Base-by-base conservation (phyloP, 2,329 filamentous ascomycete species). In the Ambrosiella cleistominuta region DNA sequence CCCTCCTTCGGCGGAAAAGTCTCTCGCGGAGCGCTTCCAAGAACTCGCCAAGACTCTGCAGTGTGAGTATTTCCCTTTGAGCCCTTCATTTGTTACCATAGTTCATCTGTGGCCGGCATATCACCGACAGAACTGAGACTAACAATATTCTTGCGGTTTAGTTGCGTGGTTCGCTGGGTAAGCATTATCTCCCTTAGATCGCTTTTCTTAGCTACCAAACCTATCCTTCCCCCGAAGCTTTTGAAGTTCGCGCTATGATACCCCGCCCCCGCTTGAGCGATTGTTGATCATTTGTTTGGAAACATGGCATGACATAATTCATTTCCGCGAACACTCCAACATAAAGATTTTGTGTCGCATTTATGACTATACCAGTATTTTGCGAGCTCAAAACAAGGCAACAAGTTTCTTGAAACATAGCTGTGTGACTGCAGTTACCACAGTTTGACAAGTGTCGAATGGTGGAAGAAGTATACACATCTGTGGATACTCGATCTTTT, bases 21-120 rank as follows among this genome's bases (percentile, higher is more conserved):
- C 88, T 69, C 75, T 93, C 66, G 72, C 75, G 67, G 82, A 93
- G 74, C 80, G 89, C 68, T 74, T 95, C 61, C 72, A 88, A 66
- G 76, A 80, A 65, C 78, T 97, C 64, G 89, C 85, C 64, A 83
- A 95, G 71, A 97, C 90, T 51, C 77, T 97, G 64, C 93, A 97
- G 76, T 98, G 91, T 85, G 81, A 70, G 74, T 81, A 27, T 27
- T 69, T 40, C 37, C 38, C 52, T 15, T 39, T 15, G 36, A 38
- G 36, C 47, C 47, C 36, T 37, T 11, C 17, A 27, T 37, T 19
- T 6, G 17, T 27, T 11, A 36, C 27, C 37, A 27, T 9, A 17
- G 3, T 8, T 45, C 36, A 36, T 71, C 63, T 58, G 53, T 62
- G 50, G 53, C 15, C 52, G 56, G 35, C 47, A 51, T 56, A 40